These are phyloP conservation scores for Chaetomidium leptoderma DNA, from an alignment of 495 filamentous ascomycete species.

Conservation along the genomic window DNA sequence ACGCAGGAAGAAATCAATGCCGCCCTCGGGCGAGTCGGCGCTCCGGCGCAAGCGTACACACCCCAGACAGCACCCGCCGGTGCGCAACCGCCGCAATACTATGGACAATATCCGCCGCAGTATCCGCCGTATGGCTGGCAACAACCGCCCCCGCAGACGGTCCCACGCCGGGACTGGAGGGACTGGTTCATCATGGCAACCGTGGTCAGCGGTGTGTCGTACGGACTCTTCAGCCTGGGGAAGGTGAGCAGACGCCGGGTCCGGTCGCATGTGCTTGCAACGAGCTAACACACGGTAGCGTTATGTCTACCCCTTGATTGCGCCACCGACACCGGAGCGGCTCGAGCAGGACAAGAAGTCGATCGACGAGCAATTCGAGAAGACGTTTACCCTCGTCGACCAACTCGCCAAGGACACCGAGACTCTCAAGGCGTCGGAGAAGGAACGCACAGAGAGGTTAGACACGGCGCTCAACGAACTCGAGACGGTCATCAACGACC, in stretches of 20 bases:
- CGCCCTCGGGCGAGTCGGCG: conserved; percentile 69
- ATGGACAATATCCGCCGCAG: conserved; percentile 61
- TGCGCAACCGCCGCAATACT: conserved; percentile 54
- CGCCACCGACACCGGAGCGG: conserved; percentile 88
- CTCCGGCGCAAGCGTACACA: conserved; percentile 51
- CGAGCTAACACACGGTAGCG: conserved; percentile 53
- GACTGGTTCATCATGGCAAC: conserved; percentile 99
- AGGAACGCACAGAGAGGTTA: conserved; percentile 75
- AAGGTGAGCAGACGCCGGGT: conserved; percentile 51
- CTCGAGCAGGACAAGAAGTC: conserved; percentile 86
- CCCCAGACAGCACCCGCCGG: conserved; percentile 40
- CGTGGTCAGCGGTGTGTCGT: conserved; percentile 77
- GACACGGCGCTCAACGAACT: conserved; percentile 80
- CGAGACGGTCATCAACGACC: conserved; percentile 70
- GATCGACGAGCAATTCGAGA: conserved; percentile 87
- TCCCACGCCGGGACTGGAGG: conserved; percentile 84
- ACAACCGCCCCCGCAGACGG: conserved; percentile 60
- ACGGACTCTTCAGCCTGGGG: conserved; percentile 79
- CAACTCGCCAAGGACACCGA: conserved; percentile 88
- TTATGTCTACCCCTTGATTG: conserved; percentile 84
- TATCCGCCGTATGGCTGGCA: conserved; percentile 60
- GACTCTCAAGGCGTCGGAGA: conserved; percentile 77
- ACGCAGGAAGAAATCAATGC: conserved; percentile 91
- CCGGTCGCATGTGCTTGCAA: not conserved
- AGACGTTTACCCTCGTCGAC: conserved; percentile 85